Base-by-base conservation (phyloP, 805 yeast species). In the Starmerella stigmatis region DNA sequence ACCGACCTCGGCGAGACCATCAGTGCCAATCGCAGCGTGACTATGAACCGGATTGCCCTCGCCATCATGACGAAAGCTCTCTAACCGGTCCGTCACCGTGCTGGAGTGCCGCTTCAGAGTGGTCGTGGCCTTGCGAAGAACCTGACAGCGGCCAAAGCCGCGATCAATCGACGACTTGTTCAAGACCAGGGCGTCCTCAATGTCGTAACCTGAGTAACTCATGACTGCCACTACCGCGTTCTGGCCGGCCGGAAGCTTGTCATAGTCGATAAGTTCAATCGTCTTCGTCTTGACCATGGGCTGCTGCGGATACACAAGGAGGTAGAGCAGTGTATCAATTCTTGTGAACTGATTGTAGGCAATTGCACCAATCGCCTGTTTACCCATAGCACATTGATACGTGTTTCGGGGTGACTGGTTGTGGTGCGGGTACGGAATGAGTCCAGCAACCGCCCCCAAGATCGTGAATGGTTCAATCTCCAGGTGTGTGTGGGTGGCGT, bases 281-380 rank as follows among this genome's bases (percentile, higher is more conserved):
- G 98, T 92, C 62, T 86, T 85, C 4, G 97, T 86, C 67, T 92
- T 92, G 22, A 92, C 98, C 97, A 92, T 85, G 0, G 98, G 98
- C 63, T 92, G 97, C 66, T 92, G 97, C 4, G 98, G 98, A 61
- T 92, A 92, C n/a, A 86, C 94, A 95, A 92, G 84, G 53, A 92
- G 71, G 60, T 92, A 92, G 53, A 92, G 69, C 59, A 92, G 67
- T 1, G 98, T 92, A 60, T 92, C 98, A 54, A 92, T 89, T 64
- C 98, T 79, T 61, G 86, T 76, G 68, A 92, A 84, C 66, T 92
- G 98, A 64, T 92, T 92, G 63, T 92, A 92, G 10, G 94, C 96
- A 65, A 92, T 92, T 2, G 97, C 97, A 56, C 98, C 98, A 64
- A 92, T 89, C n/a, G 98, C 98, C 69, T 92, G 98, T 67, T 86